A percentile compares a stretch with the other conserved stretches of the same genome.
phyloP scores from a whole-genome alignment of 768 basidiomycete species.

The Leccinum incarnatum region DNA sequence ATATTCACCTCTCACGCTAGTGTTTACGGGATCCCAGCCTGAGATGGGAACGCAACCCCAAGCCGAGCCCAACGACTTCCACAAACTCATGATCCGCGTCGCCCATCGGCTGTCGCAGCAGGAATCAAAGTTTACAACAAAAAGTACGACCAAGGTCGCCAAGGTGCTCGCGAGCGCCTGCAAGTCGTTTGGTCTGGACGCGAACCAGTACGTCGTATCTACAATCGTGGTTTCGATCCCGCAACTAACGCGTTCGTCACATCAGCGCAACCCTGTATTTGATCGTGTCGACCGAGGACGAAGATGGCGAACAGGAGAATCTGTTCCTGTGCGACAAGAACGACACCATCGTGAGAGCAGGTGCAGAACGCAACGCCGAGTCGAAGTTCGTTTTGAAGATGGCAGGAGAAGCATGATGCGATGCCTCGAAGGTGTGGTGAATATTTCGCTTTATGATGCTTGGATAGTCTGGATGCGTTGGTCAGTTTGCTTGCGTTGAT shows the following conservation, averaged over 20 bases:
- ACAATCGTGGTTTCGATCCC: background rate
- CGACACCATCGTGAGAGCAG: constrained; percentile 26
- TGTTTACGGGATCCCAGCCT: constrained; percentile 4
- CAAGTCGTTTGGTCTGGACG: constrained; percentile 29
- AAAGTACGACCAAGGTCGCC: constrained; percentile 29
- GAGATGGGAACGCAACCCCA: background rate
- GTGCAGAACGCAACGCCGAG: constrained; percentile 24
- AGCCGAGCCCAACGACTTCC: constrained; percentile 4
- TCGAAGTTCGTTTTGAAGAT: constrained; percentile 26
- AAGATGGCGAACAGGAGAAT: constrained; percentile 26
- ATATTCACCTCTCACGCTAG: background rate
- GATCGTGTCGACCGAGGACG: constrained; percentile 24
- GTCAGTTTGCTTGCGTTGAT: background rate
- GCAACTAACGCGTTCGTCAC: background rate
- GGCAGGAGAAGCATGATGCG: constrained; percentile 19
- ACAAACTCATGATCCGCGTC: constrained; percentile 30
- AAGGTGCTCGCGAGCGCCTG: constrained; percentile 28
- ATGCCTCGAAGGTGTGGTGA: background rate
- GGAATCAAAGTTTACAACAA: constrained; percentile 32
- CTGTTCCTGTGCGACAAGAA: constrained; percentile 29
- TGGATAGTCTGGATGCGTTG: background rate
- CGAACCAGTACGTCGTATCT: constrained; percentile 14
- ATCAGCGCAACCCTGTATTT: constrained; percentile 25
- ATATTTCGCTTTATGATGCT: background rate
- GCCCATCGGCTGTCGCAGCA: constrained; percentile 29